phyloP scores from a whole-genome alignment of 108 stramenopile species.

The Craspedostauros australis region DNA sequence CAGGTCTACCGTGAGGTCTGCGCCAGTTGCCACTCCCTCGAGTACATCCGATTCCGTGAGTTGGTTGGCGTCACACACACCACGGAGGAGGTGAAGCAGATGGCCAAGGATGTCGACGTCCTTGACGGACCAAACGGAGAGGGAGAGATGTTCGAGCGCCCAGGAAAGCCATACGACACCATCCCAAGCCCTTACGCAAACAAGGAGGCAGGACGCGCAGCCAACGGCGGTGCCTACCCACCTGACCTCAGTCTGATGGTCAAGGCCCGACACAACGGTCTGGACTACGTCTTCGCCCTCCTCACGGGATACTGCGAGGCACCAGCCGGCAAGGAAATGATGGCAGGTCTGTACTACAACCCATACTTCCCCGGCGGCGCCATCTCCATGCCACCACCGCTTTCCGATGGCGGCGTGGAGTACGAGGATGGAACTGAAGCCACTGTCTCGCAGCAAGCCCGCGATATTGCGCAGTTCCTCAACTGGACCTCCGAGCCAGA shows the following conservation, averaged over 20 bases:
- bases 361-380: constrained; percentile 96
- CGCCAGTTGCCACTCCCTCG: constrained; percentile 91
- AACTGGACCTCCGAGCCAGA: constrained; percentile 97
- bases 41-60: constrained; percentile 94
- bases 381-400: constrained; percentile 98
- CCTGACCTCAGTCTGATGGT: constrained; percentile 97
- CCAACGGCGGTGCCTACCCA: constrained; percentile 98
- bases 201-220: constrained; percentile 91
- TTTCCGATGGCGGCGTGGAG: constrained; percentile 94
- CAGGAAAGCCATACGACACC: constrained; percentile 92
- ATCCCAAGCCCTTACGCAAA: constrained; percentile 94
- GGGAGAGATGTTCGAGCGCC: constrained; percentile 99
- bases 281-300: constrained; percentile 94
- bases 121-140: constrained; percentile 97
- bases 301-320: constrained; percentile 95
- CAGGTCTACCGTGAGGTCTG: constrained; percentile 99
- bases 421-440: constrained; percentile 97
- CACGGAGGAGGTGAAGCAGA: constrained; percentile 81
- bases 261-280: constrained; percentile 96
- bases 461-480: constrained; percentile 82
- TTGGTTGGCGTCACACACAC: constrained; percentile 96
- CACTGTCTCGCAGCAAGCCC: constrained; percentile 92
- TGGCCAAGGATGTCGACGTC: constrained; percentile 92
- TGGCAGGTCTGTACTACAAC: constrained; percentile 92
- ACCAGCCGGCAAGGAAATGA: constrained; percentile 94